phyloP scores from a whole-genome alignment of 306 rosid species.

The Cajanus cajan region DNA sequence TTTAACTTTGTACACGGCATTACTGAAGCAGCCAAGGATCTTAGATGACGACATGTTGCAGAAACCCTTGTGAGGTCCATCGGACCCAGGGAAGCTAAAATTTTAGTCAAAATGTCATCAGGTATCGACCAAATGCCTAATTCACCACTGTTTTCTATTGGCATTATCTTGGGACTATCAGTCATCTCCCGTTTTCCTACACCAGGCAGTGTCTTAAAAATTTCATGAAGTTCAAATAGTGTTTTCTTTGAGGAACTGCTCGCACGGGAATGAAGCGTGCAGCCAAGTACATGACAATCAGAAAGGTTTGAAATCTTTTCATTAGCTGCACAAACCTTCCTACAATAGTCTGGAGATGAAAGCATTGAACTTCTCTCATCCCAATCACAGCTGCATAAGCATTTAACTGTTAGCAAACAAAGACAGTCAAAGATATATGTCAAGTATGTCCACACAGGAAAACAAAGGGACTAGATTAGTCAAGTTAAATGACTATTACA shows the following conservation, averaged over 20 bases:
- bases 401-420: constrained; percentile 32
- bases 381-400: constrained; percentile 79
- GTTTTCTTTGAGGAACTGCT: constrained; percentile 54
- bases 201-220: constrained; percentile 73
- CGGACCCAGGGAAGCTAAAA: constrained; percentile 60
- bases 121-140: constrained; percentile 79
- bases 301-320: constrained; percentile 69
- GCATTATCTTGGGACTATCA: constrained; percentile 50
- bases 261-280: constrained; percentile 60
- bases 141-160: constrained; percentile 37
- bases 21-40: constrained; percentile 63
- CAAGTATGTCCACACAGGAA: neutral
- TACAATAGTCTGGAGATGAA: constrained; percentile 39
- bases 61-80: constrained; percentile 71
- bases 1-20: constrained; percentile 91
- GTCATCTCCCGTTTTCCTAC: constrained; percentile 39
- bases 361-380: constrained; percentile 59
- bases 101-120: constrained; percentile 67
- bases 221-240: constrained; percentile 88
- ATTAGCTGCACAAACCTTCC: constrained; percentile 32
- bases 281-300: constrained; percentile 86
- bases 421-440: neutral
- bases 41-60: constrained; percentile 73
- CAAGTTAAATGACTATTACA: neutral
- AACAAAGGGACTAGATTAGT: neutral